Percentiles rank a stretch among this genome's conserved stretches.
Evolutionary conservation across 2,329 filamentous ascomycete genomes (phyloP).

Genomic region (Aspergillus ochraceus): DNA sequence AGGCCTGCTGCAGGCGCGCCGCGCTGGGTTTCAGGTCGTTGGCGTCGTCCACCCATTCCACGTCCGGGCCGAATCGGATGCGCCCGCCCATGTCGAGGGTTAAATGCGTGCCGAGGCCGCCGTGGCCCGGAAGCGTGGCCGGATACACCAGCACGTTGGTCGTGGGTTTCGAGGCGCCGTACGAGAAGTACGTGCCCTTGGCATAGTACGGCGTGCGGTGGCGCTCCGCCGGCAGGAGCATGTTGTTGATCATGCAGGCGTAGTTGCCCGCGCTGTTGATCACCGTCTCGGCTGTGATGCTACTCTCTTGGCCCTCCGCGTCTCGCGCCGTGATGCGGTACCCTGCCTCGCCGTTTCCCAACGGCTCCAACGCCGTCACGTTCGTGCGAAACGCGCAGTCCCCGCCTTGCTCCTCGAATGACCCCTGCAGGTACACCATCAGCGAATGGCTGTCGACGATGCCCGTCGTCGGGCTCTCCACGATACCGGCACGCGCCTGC

Average conservation of each 20-base stretch:
- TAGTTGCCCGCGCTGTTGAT: constrained; percentile 85
- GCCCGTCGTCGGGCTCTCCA: constrained; percentile 84
- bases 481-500: constrained; percentile 66
- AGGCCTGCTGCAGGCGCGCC: constrained; percentile 63
- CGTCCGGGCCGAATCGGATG: constrained; percentile 89
- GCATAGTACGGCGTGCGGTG: constrained; percentile 72
- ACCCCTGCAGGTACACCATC: constrained; percentile 77
- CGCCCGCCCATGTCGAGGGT: constrained; percentile 85
- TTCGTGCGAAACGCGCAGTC: constrained; percentile 68
- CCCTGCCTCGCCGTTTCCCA: constrained; percentile 56
- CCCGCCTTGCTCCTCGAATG: constrained; percentile 75
- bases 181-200: constrained; percentile 95
- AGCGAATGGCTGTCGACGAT: constrained; percentile 85
- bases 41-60: constrained; percentile 82
- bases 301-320: constrained; percentile 39
- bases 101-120: constrained; percentile 89
- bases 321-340: constrained; percentile 65
- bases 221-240: constrained; percentile 60
- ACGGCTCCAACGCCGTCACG: constrained; percentile 61
- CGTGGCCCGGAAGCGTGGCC: constrained; percentile 76
- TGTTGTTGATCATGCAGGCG: constrained; percentile 76
- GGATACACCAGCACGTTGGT: constrained; percentile 82
- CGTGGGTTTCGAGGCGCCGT: constrained; percentile 63
- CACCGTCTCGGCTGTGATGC: constrained; percentile 72
- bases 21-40: constrained; percentile 68